These are phyloP conservation scores for Trichoderma reesei DNA, from an alignment of 495 filamentous ascomycete species.

Conservation along the genomic window DNA sequence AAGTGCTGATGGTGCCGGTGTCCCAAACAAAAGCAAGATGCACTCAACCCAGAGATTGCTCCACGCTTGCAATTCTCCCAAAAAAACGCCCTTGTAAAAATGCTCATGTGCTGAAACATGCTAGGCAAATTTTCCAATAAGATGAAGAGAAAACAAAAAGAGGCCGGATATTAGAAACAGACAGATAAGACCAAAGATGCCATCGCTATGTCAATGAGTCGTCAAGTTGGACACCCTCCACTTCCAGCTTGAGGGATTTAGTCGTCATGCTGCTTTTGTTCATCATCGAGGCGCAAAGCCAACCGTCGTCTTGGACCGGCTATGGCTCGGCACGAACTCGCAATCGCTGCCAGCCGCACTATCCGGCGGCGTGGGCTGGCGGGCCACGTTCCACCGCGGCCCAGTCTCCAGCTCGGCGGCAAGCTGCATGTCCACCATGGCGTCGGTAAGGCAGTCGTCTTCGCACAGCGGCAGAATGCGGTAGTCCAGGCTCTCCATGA, in stretches of 20 bases:
- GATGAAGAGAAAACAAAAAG: not conserved
- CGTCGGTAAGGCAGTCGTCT: constrained; percentile 34
- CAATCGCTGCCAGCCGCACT: not conserved
- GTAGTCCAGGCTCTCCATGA: constrained; percentile 45
- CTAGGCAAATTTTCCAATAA: not conserved
- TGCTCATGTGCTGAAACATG: constrained; percentile 1
- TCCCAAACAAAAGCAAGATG: not conserved
- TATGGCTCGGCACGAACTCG: constrained; percentile 10
- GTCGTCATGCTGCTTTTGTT: too few relatives aligned
- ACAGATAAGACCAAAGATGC: not conserved
- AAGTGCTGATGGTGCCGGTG: not conserved
- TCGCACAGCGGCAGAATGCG: constrained; percentile 43
- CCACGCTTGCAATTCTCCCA: not conserved
- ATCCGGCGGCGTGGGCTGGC: constrained; percentile 8
- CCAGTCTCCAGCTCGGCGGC: constrained; percentile 29
- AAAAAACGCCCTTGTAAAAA: not conserved
- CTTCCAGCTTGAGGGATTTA: not conserved
- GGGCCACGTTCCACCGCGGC: not conserved
- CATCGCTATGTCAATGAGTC: constrained; percentile 3
- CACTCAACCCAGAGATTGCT: not conserved
- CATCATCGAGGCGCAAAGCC: not conserved
- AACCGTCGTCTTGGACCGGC: constrained; percentile 9
- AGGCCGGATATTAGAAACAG: not conserved
- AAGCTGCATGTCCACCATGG: constrained; percentile 43
- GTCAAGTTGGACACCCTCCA: not conserved